phyloP scores from a whole-genome alignment of 352 stramenopile genomes.

The Phytophthora cryptogea region DNA sequence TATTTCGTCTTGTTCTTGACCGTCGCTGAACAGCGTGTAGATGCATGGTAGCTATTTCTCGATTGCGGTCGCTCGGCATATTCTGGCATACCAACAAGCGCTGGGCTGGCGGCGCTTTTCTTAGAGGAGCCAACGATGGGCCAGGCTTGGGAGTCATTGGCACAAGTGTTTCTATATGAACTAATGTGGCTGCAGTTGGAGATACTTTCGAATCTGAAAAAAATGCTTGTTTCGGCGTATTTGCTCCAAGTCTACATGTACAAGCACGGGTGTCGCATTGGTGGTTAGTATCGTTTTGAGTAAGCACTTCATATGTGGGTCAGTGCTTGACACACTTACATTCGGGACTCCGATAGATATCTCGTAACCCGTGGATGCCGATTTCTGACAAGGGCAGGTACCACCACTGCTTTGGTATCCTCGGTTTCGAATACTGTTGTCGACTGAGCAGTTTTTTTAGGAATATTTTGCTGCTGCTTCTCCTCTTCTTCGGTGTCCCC shows the following conservation, averaged over 20 bases:
- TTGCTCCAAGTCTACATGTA: constrained; percentile 25
- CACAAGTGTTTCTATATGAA: constrained; percentile 6
- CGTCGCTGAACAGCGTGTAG: constrained; percentile 59
- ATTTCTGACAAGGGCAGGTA: constrained; percentile 3
- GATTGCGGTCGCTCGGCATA: constrained; percentile 54
- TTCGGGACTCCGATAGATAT: constrained; percentile 39
- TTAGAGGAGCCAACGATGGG: constrained; percentile 19
- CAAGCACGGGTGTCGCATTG: neutral
- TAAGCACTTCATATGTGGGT: neutral
- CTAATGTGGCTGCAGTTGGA: neutral
- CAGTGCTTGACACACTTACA: constrained; percentile 30
- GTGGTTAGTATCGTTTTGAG: neutral
- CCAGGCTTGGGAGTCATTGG: constrained; percentile 7
- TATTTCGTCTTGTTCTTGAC: constrained; percentile 41
- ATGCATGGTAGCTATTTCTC: constrained; percentile 66
- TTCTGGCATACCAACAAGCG: constrained; percentile 23
- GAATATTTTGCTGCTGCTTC: constrained; percentile 36
- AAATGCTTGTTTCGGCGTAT: constrained; percentile 10
- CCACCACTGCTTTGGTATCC: neutral
- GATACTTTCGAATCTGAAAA: constrained; percentile 4
- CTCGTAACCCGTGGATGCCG: constrained; percentile 30
- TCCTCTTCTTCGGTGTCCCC: constrained; percentile 67
- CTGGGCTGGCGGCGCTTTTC: constrained; percentile 16
- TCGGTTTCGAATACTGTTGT: constrained; percentile 8
- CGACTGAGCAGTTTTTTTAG: constrained; percentile 11